Evolutionary conservation across 2,329 filamentous ascomycete genomes (phyloP), one percentile per base, ranked within the genome.

Genomic region (Calonectria leucothoes): DNA sequence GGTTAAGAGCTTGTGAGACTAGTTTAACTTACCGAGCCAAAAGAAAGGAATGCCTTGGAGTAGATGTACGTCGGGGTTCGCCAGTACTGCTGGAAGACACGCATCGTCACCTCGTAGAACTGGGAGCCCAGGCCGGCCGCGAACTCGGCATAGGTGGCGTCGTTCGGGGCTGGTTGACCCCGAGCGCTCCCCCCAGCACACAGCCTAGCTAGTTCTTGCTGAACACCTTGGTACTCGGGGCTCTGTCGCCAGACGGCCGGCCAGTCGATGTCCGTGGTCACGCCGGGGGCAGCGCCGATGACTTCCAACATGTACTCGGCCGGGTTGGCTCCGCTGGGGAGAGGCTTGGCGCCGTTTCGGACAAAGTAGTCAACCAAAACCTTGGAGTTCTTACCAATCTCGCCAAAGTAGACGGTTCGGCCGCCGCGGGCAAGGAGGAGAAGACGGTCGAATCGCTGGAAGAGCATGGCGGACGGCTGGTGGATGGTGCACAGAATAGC

Each of bases 61-160:
- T 94, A 95, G 79, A 96, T 92, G 84, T 95, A 96, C 1, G 89
- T 88, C 0, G 94, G 94, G 1, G 90, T 94, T 66, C 94, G 90
- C 93, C 94, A 96, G 86, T 94, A 94, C 82, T 95, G 94, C 79
- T 93, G 88, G 83, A 94, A 95, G 15, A 94, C 91, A 74, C 94
- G 92, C 51, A 87, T 81, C 12, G 89, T 89, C 45, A 93, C 92
- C 73, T 91, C 87, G 51, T 84, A 85, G 11, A 94, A 83, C 79
- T 96, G 94, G 6, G 85, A 78, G 2, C 68, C 76, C 79, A 95
- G 93, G 0, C 93, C 90, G 27, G 92, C 93, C 1, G 94, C 94
- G 74, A 94, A 95, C 82, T 94, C 93, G 31, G 77, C 87, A 85
- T 72, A 87, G 83, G 64, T 52, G 6, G 42, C 7, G 3, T 31